Evolutionary conservation across 2,329 filamentous ascomycete species (phyloP).

Genomic region (Nemania sp.): DNA sequence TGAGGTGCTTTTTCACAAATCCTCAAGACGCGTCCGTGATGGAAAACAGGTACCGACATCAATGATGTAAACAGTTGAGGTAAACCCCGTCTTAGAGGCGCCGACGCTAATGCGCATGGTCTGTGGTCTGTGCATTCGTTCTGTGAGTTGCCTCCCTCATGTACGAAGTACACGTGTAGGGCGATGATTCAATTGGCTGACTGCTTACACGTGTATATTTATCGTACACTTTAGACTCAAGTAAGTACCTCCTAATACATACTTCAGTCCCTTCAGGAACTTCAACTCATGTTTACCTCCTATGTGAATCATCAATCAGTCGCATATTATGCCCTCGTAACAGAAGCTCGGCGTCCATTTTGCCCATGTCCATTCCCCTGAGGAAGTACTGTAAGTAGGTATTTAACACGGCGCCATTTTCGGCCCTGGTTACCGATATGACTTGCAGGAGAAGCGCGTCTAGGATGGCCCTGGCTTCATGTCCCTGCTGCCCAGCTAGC

Average conservation of each 20-base stretch:
- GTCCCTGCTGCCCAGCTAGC: background rate
- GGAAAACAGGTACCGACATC: no score
- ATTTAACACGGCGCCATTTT: background rate
- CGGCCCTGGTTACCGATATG: background rate
- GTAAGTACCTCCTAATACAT: no score
- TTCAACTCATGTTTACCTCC: no score
- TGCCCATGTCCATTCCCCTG: background rate
- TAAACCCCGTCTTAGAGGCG: background rate
- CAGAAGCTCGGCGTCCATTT: background rate
- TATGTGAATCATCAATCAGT: no score
- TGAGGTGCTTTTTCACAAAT: no score
- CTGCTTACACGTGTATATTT: background rate
- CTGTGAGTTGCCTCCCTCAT: no score
- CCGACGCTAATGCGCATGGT: constrained; percentile 12
- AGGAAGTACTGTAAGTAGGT: no score
- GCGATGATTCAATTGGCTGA: background rate
- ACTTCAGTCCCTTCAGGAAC: no score
- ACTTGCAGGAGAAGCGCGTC: background rate
- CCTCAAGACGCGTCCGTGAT: background rate
- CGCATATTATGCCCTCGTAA: no score
- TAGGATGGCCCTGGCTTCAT: constrained; percentile 8
- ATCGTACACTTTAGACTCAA: no score
- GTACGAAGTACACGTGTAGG: no score
- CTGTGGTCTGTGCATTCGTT: constrained; percentile 5
- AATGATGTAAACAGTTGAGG: background rate